Conservation (phyloP, 1,139 yeast species). For the Taphrina flavorubra region DNA sequence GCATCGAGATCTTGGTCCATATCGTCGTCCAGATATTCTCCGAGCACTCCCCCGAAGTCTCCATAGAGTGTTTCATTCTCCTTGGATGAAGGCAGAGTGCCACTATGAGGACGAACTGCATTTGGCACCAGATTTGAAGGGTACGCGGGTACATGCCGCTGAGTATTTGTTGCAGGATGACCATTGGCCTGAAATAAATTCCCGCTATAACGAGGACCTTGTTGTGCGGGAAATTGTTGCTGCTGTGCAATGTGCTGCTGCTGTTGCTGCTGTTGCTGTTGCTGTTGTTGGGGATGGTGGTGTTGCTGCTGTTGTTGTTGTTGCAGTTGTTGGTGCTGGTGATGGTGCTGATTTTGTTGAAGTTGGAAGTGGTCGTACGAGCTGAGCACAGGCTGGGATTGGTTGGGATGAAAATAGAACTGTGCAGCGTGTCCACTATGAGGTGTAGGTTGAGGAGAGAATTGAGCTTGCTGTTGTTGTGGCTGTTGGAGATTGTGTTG, state of each 20-base stretch:
- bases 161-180: conserved; percentile 26
- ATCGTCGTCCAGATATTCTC: conserved; percentile 22
- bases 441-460: conserved; percentile 3
- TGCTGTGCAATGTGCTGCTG: conserved; percentile 4
- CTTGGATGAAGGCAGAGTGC: conserved; percentile 22
- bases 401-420: conserved; percentile 19
- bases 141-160: conserved; percentile 23
- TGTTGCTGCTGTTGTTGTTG: neutral
- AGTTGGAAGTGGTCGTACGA: conserved; percentile 16
- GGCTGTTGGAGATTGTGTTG: conserved; percentile 15
- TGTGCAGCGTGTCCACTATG: neutral
- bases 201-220: conserved; percentile 21
- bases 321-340: conserved; percentile 3
- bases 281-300: neutral
- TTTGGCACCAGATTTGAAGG: conserved; percentile 28
- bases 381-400: conserved; percentile 16
- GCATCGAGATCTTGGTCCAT: conserved; percentile 33
- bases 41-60: conserved; percentile 2
- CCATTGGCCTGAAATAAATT: conserved; percentile 30
- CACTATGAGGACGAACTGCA: conserved; percentile 16
- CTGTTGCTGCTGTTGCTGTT: neutral
- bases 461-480: conserved; percentile 9
- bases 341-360: conserved; percentile 15
- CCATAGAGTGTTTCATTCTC: neutral
- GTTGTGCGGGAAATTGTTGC: conserved; percentile 6